Evolutionary conservation across 192 early-diverging fungal species (phyloP).

Genomic region (Entomortierella parvispora): DNA sequence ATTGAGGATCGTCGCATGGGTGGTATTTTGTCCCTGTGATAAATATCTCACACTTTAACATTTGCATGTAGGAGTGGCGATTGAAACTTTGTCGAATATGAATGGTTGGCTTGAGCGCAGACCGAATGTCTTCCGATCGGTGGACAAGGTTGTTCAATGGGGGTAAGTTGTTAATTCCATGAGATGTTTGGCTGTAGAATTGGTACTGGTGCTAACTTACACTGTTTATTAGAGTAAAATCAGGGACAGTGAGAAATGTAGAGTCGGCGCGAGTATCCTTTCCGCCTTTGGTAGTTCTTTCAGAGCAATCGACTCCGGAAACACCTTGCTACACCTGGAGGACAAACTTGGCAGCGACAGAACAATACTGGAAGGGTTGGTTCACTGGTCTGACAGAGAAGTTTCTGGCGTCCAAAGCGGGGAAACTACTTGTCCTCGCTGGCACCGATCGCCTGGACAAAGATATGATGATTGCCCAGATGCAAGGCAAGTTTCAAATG

Average conservation of each 20-base stretch:
- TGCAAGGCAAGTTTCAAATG: constrained; percentile 88
- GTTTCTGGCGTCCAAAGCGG: constrained; percentile 68
- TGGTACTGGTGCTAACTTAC: constrained; percentile 7
- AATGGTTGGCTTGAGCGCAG: constrained; percentile 54
- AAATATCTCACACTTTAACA: too few relatives aligned
- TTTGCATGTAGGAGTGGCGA: constrained; percentile 65
- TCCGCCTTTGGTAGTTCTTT: constrained; percentile 65
- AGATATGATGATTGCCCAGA: constrained; percentile 79
- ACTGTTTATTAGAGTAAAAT: constrained; percentile 57
- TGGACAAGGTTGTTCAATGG: constrained; percentile 66
- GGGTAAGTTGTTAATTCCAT: constrained; percentile 48
- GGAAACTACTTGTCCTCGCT: constrained; percentile 75
- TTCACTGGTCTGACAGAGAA: constrained; percentile 74
- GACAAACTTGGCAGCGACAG: constrained; percentile 68
- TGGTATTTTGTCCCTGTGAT: too few relatives aligned
- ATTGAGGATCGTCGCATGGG: too few relatives aligned
- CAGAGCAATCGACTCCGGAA: constrained; percentile 16
- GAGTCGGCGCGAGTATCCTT: constrained; percentile 78
- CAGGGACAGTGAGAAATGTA: constrained; percentile 68
- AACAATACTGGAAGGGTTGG: constrained; percentile 77
- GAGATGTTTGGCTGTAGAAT: not conserved
- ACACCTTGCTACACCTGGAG: constrained; percentile 62
- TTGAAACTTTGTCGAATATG: constrained; percentile 66
- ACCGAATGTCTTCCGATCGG: constrained; percentile 57
- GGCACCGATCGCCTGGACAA: constrained; percentile 83